Conservation (phyloP, 352 stramenopile genomes). For the Pythium phragmiticola region DNA sequence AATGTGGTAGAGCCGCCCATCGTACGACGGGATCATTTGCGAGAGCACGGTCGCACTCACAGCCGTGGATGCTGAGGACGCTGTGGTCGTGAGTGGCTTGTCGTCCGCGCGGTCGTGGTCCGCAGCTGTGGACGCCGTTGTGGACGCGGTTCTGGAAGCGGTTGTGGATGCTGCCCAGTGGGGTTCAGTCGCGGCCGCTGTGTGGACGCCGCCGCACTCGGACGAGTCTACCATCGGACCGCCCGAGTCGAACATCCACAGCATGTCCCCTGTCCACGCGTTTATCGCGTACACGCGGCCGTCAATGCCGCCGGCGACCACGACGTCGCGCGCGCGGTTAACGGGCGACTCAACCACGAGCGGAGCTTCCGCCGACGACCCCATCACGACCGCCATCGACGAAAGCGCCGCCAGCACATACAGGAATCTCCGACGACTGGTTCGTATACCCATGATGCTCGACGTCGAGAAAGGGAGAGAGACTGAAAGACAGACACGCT, state of each 20-base stretch:
- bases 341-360: neutral
- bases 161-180: neutral
- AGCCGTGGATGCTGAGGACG: constrained; percentile 1
- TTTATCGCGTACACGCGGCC: constrained; percentile 75
- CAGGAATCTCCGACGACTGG: neutral
- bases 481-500: neutral
- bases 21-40: constrained; percentile 71
- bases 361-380: neutral
- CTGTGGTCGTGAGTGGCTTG: neutral
- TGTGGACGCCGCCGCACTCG: constrained; percentile 29
- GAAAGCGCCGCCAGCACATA: neutral
- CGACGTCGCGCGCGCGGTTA: constrained; percentile 35
- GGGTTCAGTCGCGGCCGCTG: neutral
- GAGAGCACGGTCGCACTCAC: constrained; percentile 40
- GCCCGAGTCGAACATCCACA: constrained; percentile 84
- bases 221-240: constrained; percentile 79
- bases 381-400: neutral
- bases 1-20: constrained; percentile 76
- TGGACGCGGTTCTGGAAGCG: neutral
- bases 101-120: neutral
- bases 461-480: neutral
- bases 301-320: constrained; percentile 73
- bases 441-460: neutral
- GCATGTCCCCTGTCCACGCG: constrained; percentile 73
- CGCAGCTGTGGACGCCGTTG: neutral